Base-by-base conservation (phyloP, 108 stramenopile genomes). In the Skeletonema grethae region DNA sequence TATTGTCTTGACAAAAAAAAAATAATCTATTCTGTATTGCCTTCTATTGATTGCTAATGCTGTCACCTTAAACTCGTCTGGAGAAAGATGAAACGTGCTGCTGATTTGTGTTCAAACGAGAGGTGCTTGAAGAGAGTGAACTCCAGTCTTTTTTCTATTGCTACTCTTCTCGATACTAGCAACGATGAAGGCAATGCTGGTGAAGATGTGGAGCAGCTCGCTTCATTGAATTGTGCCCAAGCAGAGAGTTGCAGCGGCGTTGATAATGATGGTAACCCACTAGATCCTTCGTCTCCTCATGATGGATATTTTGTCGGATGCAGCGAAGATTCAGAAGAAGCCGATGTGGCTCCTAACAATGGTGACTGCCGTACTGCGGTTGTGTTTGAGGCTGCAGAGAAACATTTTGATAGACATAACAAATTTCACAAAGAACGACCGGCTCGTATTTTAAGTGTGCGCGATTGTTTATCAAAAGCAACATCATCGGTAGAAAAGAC, bases 401-500 rank as follows among this genome's bases (percentile, higher is more conserved):
- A 69, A 8, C 84, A 85, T 58, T 74, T 60, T 43, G 84, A 85
- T 63, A 50, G 76, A 39, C 67, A 79, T 61, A 85, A 85, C 41
- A 69, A 53, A 28, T 72, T 82, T 55, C 84, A 85, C 63, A 72
- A 62, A 29, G 84, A 85, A 63, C 67, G 84, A 50, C 80, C 84
- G 2, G n/a, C 50, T 6, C 66, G 84, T 22, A 58, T 85, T 29
- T 45, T 61, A 7, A 69, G 58, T 41, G 66, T 85, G 3, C 35
- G 45, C 10, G 77, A 85, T 9, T 57, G 75, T 48, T 74, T 84
- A 2, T 57, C 50, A 20, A 80, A 69, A 34, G 15, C 53, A 69
- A 46, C 57, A 34, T 15, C 43, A 16, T 56, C 55, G 29, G 48
- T 10, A 11, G 45, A n/a, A 18, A 69, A 69, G 55, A 28, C 59